Evolutionary conservation across 106 monocot species (phyloP), one percentile per base, ranked within the genome.

Genomic region (Cymbidium sinense): DNA sequence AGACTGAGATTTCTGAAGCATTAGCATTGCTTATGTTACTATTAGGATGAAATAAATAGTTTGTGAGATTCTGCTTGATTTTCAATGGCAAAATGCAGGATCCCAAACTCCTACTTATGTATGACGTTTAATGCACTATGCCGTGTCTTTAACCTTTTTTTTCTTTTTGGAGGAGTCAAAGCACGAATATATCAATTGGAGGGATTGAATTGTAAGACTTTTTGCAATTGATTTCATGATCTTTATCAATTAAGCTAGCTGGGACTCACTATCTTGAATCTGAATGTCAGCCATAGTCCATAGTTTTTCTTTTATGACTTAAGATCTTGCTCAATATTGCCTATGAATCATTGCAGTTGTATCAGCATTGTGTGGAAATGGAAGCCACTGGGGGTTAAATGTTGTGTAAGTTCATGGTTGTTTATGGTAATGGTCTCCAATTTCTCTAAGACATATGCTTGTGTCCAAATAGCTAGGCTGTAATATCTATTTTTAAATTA

Each of bases 341-440:
- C 31, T 31, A 67, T 62, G 61, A 7, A 34, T 37, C 30, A 55
- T 58, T 75, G 41, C 77, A 85, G 85, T 70, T 74, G 25, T 51
- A 78, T 77, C 47, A 77, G 20, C 35, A 8, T 71, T 74, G 54
- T 67, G 47, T 11, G 34, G 29, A 91, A 76, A 91, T 91, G 91
- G 91, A 91, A 51, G 82, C 73, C 69, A 78, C 70, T 55, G 88
- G 86, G 39, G 88, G 91, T 34, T 91, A 80, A 86, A 77, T 67
- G 36, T 79, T 74, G 55, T 43, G 9, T 43, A 74, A 27, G 61
- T 91, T 39, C 82, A 84, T 84, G 86, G 86, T 76, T 80, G 70
- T 81, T 34, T 36, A 25, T 75, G 88, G 91, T 86, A 88, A 34
- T 41, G 18, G 13, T 70, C 67, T 36, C 19, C 55, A 50, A 50